Percentiles rank a stretch among this genome's conserved stretches.
Conservation (phyloP, 129 eudicot genomes). For the Smallanthus sonchifolius region DNA sequence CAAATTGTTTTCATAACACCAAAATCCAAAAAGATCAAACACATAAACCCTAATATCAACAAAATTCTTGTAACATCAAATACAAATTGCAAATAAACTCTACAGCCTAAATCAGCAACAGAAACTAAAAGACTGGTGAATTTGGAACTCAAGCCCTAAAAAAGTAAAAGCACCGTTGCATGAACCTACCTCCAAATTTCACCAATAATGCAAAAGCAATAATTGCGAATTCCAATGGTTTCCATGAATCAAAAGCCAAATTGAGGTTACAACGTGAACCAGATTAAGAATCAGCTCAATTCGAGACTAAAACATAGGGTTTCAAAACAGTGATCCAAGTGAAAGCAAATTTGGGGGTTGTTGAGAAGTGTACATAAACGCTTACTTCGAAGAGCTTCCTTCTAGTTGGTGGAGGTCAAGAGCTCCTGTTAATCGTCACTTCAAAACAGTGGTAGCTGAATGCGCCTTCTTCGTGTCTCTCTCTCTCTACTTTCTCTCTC, state of each 20-base stretch:
- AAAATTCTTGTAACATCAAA: background rate
- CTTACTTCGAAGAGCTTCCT: conserved; percentile 22
- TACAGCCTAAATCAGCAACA: conserved; percentile 5
- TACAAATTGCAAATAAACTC: conserved; percentile 5
- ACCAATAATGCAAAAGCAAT: conserved; percentile 17
- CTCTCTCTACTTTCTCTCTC: conserved; percentile 11
- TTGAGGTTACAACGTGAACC: background rate
- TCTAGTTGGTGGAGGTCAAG: conserved; percentile 12
- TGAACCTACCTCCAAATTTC: conserved; percentile 16
- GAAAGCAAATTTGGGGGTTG: conserved; percentile 24
- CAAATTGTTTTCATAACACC: background rate
- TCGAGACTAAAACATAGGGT: background rate
- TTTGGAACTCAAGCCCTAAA: conserved; percentile 23
- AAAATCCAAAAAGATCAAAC: background rate
- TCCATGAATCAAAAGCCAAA: conserved; percentile 13
- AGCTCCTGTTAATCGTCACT: background rate
- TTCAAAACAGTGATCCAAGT: conserved; percentile 26
- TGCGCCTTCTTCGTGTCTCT: conserved; percentile 22
- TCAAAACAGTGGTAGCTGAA: conserved; percentile 26
- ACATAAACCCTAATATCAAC: conserved; percentile 22
- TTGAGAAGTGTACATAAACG: conserved; percentile 21
- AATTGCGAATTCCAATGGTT: conserved; percentile 8
- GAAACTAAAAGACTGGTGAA: background rate
- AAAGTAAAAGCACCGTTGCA: background rate
- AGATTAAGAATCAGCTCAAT: background rate